Evolutionary conservation across 192 early-diverging fungal genomes (phyloP), one percentile per base, ranked within the genome.

Genomic region (Rhizophagus sp.): DNA sequence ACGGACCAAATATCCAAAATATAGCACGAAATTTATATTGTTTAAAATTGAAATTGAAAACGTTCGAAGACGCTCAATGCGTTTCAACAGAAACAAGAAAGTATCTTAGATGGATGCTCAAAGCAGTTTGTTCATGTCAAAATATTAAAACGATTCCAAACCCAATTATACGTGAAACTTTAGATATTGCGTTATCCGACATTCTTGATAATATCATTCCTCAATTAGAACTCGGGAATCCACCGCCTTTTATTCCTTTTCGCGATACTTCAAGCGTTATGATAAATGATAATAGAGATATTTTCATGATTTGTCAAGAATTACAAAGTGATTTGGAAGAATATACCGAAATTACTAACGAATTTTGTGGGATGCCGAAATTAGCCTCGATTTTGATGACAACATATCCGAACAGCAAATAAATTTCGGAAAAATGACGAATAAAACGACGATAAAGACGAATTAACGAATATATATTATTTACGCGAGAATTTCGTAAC

Each of bases 11-110:
- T 12, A 9, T 73, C 34, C 49, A 73, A 71, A 39, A 44, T 24
- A 63, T 73, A 36, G 25, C 33, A 25, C n/a, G 39, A 44, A 73
- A 80, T 25, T 57, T 61, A 39, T 74, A 44, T 41, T 13, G 24
- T 65, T 61, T 63, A 30, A 33, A 25, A 64, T 64, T 79, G 62
- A 72, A 71, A 75, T 62, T 73, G 79, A 75, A 25, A 64, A 27
- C 17, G 27, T 63, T n/a, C 9, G 52, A 70, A 17, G 50, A 72
- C 41, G 66, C 8, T 52, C n/a, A 63, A 6, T 39, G 5, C 50
- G 69, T 75, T 36, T 39, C 47, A 4, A 12, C n/a, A 2, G 61
- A 30, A 27, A 75, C 73, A 2, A 30, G 27, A 52, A 62, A 36
- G 8, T 75, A 70, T 36, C 36, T 70, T n/a, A 33, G 5, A 22